These are phyloP conservation scores for Plasmopara viticola DNA, from an alignment of 352 stramenopile species.

Conservation along the genomic window DNA sequence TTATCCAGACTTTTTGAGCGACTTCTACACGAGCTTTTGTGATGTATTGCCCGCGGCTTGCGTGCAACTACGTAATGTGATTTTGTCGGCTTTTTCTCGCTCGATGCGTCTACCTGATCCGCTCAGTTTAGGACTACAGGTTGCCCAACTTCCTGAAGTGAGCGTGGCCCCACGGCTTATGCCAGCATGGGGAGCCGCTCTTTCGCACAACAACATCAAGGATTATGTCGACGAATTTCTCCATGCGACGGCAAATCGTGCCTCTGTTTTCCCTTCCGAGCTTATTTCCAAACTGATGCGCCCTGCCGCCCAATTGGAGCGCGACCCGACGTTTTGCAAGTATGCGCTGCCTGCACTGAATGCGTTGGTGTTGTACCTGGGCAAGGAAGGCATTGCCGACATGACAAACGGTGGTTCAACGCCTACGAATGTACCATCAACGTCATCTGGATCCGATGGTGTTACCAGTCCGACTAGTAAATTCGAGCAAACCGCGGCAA, in stretches of 20 bases:
- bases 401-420: conserved; percentile 45
- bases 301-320: conserved; percentile 49
- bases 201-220: conserved; percentile 88
- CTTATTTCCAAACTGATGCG: conserved; percentile 72
- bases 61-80: conserved; percentile 97
- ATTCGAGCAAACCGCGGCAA: conserved; percentile 82
- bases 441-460: conserved; percentile 19
- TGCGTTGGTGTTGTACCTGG: conserved; percentile 79
- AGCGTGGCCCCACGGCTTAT: conserved; percentile 91
- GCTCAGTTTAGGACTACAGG: conserved; percentile 96
- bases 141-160: conserved; percentile 96
- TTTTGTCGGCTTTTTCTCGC: conserved; percentile 96
- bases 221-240: conserved; percentile 95
- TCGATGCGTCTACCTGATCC: conserved; percentile 96
- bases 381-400: conserved; percentile 79
- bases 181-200: conserved; percentile 91
- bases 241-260: conserved; percentile 77
- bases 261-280: conserved; percentile 83
- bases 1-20: conserved; percentile 97
- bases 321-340: conserved; percentile 66
- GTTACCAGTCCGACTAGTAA: conserved; percentile 48
- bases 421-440: conserved; percentile 19
- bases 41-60: conserved; percentile 96
- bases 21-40: conserved; percentile 98
- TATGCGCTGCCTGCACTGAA: conserved; percentile 94